These are phyloP conservation scores for Malassezia sympodialis DNA, from an alignment of 1,284 basidiomycete species.

Conservation along the genomic window DNA sequence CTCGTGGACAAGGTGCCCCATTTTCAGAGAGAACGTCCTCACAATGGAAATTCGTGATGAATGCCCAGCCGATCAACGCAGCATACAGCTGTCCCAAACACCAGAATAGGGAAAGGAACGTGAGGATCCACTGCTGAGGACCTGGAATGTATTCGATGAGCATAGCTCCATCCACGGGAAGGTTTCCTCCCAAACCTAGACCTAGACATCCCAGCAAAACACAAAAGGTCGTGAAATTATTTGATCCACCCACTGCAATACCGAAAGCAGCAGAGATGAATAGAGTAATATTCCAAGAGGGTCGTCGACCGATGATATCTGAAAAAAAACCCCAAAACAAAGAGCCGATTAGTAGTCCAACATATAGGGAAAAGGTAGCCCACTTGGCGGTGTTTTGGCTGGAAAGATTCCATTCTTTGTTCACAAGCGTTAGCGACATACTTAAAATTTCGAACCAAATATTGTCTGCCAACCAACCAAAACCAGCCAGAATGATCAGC, in stretches of 20 bases:
- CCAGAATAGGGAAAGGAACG: conserved; percentile 61
- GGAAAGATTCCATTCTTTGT: conserved; percentile 26
- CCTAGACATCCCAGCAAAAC: conserved; percentile 55
- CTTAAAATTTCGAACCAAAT: conserved; percentile 37
- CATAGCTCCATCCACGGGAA: conserved; percentile 41
- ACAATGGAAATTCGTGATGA: conserved; percentile 53
- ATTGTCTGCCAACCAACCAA: conserved; percentile 54
- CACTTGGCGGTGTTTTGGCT: conserved; percentile 20
- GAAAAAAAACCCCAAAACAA: conserved; percentile 53
- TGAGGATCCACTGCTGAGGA: conserved; percentile 55
- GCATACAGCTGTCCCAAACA: conserved; percentile 55
- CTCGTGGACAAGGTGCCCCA: conserved; percentile 49
- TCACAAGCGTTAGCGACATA: conserved; percentile 35
- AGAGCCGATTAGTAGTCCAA: conserved; percentile 57
- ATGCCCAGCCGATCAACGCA: conserved; percentile 43
- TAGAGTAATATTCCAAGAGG: conserved; percentile 58
- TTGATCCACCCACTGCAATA: conserved; percentile 55
- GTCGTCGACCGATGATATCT: conserved; percentile 51
- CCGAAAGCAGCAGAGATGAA: conserved; percentile 57
- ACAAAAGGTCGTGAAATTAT: conserved; percentile 54
- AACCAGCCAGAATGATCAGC: conserved; percentile 56
- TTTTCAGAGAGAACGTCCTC: conserved; percentile 20
- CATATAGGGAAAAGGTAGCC: conserved; percentile 54
- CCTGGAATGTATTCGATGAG: conserved; percentile 39
- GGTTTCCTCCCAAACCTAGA: conserved; percentile 56